Evolutionary conservation across 108 stramenopile genomes (phyloP).

Genomic region (Conticribra weissflogii): DNA sequence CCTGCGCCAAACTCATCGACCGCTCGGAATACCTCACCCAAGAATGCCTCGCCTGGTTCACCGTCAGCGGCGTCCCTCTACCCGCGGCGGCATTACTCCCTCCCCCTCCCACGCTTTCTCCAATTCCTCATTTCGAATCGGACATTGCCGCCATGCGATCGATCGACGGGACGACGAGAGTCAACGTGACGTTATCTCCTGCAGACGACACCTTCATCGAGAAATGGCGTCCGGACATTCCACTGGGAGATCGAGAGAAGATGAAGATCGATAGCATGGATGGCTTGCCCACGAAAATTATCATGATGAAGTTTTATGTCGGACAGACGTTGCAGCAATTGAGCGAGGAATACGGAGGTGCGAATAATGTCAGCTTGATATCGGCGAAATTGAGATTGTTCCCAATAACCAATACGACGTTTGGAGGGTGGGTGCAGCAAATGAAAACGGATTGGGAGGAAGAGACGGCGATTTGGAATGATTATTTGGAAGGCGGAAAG

Average conservation of each 20-base stretch:
- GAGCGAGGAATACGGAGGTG: not conserved
- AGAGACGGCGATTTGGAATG: slow-evolving; percentile 22
- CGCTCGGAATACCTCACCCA: not conserved
- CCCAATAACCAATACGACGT: slow-evolving; percentile 9
- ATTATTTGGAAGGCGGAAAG: slow-evolving; percentile 14
- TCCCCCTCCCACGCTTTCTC: slow-evolving; percentile 2
- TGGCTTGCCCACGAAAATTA: slow-evolving; percentile 21
- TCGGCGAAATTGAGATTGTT: slow-evolving; percentile 18
- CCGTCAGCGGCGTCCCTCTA: not conserved
- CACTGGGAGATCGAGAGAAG: slow-evolving; percentile 5
- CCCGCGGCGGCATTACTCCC: not conserved
- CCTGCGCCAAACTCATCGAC: not conserved
- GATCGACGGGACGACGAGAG: not conserved
- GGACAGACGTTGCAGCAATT: not conserved
- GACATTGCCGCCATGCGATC: not conserved
- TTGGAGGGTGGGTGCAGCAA: slow-evolving; percentile 26
- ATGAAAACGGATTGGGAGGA: slow-evolving; percentile 20
- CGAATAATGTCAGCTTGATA: not conserved
- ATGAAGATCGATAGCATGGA: slow-evolving; percentile 20
- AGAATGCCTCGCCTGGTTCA: not conserved
- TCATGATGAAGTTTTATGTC: slow-evolving; percentile 17
- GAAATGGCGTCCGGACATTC: slow-evolving; percentile 4
- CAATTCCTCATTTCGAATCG: slow-evolving; percentile 2
- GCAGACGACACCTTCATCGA: slow-evolving; percentile 29
- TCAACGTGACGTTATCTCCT: slow-evolving; percentile 3